Conservation (phyloP, 2,329 filamentous ascomycete species). For the Neonectria hederae region DNA sequence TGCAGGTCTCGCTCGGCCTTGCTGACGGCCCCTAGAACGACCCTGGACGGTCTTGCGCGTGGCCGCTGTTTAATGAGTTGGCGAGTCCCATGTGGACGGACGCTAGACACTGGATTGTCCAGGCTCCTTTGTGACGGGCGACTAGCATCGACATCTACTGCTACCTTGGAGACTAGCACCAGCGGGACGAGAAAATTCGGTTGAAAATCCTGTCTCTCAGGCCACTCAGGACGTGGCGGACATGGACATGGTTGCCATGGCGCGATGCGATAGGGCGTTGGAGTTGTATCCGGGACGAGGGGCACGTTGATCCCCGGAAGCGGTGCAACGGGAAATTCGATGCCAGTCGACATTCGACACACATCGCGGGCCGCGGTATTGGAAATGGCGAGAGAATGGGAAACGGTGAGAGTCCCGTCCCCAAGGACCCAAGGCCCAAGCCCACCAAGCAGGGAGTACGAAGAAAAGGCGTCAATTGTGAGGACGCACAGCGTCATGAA, state of each 20-base stretch:
- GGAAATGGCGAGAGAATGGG: constrained; percentile 17
- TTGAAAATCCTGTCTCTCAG: constrained; percentile 14
- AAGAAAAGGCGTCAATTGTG: constrained; percentile 5
- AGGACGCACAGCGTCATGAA: not conserved
- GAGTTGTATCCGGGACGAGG: constrained; percentile 18
- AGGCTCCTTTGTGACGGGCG: constrained; percentile 12
- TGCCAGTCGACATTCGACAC: not conserved
- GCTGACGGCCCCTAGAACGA: not conserved
- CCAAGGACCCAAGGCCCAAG: not conserved
- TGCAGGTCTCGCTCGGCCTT: constrained; percentile 29
- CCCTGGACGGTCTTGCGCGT: constrained; percentile 4
- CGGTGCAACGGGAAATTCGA: constrained; percentile 17
- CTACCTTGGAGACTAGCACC: not conserved
- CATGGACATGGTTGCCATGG: constrained; percentile 14
- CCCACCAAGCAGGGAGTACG: constrained; percentile 2
- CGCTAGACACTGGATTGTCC: constrained; percentile 9
- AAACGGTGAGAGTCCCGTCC: constrained; percentile 16
- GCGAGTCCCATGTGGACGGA: constrained; percentile 24
- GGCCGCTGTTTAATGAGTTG: constrained; percentile 31
- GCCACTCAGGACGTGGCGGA: constrained; percentile 2
- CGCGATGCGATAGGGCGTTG: constrained; percentile 5
- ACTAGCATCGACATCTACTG: not conserved
- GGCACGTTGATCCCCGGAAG: constrained; percentile 11
- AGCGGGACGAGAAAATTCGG: constrained; percentile 9
- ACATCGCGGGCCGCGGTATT: constrained; percentile 3